phyloP scores from a whole-genome alignment of 1,139 yeast genomes.

The Pichia sp. region DNA sequence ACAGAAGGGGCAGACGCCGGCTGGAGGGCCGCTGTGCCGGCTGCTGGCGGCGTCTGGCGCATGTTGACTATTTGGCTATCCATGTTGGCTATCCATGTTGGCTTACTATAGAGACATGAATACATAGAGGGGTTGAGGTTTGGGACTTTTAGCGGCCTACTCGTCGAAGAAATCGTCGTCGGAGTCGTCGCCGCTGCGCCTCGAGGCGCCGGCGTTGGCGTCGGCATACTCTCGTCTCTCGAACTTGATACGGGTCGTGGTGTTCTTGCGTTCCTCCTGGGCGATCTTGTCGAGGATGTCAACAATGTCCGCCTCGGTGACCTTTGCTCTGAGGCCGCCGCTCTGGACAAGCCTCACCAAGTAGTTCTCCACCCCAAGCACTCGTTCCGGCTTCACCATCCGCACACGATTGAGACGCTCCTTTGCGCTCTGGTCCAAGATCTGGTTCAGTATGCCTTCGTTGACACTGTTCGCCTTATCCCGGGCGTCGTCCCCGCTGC shows the following conservation, averaged over 20 bases:
- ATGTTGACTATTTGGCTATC: not conserved
- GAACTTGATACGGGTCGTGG: constrained; percentile 57
- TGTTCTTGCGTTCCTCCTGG: constrained; percentile 63
- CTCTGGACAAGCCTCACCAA: constrained; percentile 67
- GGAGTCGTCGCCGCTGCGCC: constrained; percentile 31
- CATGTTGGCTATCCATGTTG: not conserved
- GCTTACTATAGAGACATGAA: not conserved
- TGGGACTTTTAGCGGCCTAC: not conserved
- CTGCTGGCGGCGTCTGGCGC: not conserved
- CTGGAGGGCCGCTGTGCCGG: not conserved
- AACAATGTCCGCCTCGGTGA: constrained; percentile 76
- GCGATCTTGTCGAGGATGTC: constrained; percentile 79
- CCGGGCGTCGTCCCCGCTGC: constrained; percentile 1
- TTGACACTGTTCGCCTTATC: constrained; percentile 19
- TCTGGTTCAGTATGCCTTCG: constrained; percentile 52
- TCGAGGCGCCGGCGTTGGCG: constrained; percentile 24
- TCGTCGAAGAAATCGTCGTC: constrained; percentile 32
- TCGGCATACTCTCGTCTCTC: constrained; percentile 38
- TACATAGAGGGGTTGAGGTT: too few species aligned
- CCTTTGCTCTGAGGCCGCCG: constrained; percentile 71
- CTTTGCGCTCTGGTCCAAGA: constrained; percentile 75
- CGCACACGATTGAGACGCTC: constrained; percentile 85
- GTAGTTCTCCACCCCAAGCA: constrained; percentile 83
- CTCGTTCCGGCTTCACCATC: constrained; percentile 88
- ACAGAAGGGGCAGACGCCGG: not conserved